Conservation (phyloP, 1,139 yeast genomes). For the Candida sp. region DNA sequence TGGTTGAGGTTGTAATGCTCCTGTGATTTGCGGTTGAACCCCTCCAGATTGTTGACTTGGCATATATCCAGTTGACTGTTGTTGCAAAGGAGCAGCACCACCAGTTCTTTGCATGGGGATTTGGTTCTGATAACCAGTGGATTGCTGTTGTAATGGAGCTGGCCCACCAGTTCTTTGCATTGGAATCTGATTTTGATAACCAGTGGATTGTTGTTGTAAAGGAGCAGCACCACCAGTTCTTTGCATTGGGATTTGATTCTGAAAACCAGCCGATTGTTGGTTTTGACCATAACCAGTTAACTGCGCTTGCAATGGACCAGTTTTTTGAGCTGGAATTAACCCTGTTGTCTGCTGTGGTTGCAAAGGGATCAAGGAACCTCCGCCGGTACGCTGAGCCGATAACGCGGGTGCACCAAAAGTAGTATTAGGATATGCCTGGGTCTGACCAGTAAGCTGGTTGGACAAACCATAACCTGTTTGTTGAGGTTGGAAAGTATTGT, state of each 20-base stretch:
- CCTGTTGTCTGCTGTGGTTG: conserved; percentile 50
- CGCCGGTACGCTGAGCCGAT: conserved; percentile 41
- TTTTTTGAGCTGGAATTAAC: conserved; percentile 41
- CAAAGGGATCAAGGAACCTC: conserved; percentile 41
- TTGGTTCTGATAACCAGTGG: conserved; percentile 30
- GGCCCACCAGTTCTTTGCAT: conserved; percentile 33
- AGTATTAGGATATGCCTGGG: conserved; percentile 14
- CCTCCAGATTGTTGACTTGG: conserved; percentile 36
- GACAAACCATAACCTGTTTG: conserved; percentile 32
- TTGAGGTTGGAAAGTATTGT: conserved; percentile 30
- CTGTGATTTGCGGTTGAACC: conserved; percentile 41
- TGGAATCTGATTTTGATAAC: conserved; percentile 28
- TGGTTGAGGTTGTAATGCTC: conserved; percentile 46
- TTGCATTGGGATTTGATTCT: conserved; percentile 37
- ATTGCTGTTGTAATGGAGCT: conserved; percentile 17
- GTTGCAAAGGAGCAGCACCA: conserved; percentile 13
- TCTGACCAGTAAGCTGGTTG: conserved; percentile 16
- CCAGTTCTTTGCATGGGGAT: conserved; percentile 37
- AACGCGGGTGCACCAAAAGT: conserved; percentile 16
- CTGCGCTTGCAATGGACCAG: conserved; percentile 31
- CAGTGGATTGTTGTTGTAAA: conserved; percentile 25
- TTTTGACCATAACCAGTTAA: conserved; percentile 25
- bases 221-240: conserved; percentile 19
- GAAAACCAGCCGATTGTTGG: conserved; percentile 28
- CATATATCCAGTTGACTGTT: conserved; percentile 37